Conservation (phyloP, 2,329 filamentous ascomycete genomes). For the Verticillium longisporum region DNA sequence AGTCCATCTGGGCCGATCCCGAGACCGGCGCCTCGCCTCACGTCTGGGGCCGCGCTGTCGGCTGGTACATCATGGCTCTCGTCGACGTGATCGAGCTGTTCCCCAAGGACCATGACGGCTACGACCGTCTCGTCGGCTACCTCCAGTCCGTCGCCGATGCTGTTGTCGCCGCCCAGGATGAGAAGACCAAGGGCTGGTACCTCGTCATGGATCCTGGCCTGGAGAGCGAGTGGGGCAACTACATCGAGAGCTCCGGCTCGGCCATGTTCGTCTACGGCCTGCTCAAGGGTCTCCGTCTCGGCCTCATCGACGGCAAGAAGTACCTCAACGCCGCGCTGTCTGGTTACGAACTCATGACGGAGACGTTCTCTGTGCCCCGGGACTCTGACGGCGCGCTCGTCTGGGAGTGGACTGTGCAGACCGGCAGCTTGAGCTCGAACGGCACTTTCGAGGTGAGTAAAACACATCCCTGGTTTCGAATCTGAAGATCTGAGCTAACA, state of each 20-base stretch:
- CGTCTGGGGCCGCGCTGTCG: constrained; percentile 43
- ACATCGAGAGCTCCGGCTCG: constrained; percentile 27
- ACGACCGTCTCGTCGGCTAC: constrained; percentile 28
- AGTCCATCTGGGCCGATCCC: constrained; percentile 39
- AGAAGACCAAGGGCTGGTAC: constrained; percentile 27
- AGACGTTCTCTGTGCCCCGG: constrained; percentile 34
- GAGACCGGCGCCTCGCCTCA: constrained; percentile 38
- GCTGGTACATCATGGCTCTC: constrained; percentile 27
- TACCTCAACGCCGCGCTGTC: constrained; percentile 32
- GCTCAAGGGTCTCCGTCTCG: constrained; percentile 26
- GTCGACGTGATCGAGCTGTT: constrained; percentile 39
- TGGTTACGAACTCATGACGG: constrained; percentile 35
- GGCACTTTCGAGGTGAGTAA: constrained; percentile 31
- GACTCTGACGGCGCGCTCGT: constrained; percentile 36
- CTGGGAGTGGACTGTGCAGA: constrained; percentile 24
- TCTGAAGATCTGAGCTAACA: not conserved
- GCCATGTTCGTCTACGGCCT: constrained; percentile 30
- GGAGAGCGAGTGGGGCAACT: constrained; percentile 23
- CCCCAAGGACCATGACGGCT: constrained; percentile 25
- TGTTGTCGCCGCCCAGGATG: constrained; percentile 33
- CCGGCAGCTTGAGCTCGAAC: constrained; percentile 26
- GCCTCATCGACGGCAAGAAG: constrained; percentile 18
- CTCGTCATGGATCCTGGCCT: constrained; percentile 26
- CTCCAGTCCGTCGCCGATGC: constrained; percentile 32
- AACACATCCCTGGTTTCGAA: not conserved